Evolutionary conservation across 495 filamentous ascomycete genomes (phyloP), one percentile per base, ranked within the genome.

Genomic region (Eremomyces bilateralis): DNA sequence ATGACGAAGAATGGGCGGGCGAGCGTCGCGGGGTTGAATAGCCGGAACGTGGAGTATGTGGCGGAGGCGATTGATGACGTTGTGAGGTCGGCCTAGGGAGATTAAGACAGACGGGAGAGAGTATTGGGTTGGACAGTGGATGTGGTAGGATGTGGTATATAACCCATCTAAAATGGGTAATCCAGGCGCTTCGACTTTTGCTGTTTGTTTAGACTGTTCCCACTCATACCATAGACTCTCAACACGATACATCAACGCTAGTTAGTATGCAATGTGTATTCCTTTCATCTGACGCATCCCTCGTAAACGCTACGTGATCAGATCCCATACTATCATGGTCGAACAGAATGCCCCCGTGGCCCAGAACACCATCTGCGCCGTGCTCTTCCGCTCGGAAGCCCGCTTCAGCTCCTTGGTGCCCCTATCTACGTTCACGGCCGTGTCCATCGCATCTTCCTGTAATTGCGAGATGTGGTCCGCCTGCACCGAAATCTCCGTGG

Each of bases 1-100:
- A 91, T 95, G 80, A 94, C 90, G 19, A 95, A 94, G 70, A 99
- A 99, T 47, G 88, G 88, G 8, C 71, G 88, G 21, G 92, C 95
- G 52, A 83, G 75, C 35, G 94, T 99, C 52, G 88, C 88, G 1
- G 88, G 88, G 1, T 52, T 95, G 41, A 99, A 95, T 54, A 76
- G 77, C 17, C 54, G 69, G 42, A 99, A 99, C 52, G 60, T 95
- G 22, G 81, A 92, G 27, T 93, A 94, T 54, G 71, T 93, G 40
- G 88, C 84, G 15, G 73, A 74, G 48, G 81, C 83, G 0, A 64
- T 97, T 1, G 79, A 94, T 47, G 79, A 71, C 43, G 77, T 80
- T 31, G 81, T 95, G 3, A 66, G 74, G 35, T 80, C 74, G 55
- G 61, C 57, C 16, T 21, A 52, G 38, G 50, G 44, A 30, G 15